phyloP scores from a whole-genome alignment of 768 basidiomycete genomes.

The Amanita fuliginea region DNA sequence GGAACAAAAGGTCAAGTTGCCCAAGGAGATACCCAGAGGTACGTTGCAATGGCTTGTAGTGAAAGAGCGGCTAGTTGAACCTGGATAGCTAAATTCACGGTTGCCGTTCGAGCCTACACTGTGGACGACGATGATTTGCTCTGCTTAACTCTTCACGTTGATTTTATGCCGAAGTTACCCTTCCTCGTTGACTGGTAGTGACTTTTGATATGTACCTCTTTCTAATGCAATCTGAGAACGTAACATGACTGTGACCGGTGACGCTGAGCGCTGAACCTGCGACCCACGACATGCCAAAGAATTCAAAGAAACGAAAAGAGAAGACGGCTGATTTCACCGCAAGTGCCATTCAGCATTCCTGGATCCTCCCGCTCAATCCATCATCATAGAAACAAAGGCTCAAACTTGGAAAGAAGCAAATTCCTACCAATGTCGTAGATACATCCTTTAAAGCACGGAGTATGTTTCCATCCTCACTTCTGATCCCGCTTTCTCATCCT shows the following conservation, averaged over 20 bases:
- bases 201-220: not conserved
- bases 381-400: conserved; percentile 80
- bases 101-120: conserved; percentile 62
- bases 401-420: conserved; percentile 90
- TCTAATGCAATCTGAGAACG: too few species aligned
- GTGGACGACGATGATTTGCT: conserved; percentile 62
- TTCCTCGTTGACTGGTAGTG: conserved; percentile 11
- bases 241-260: not conserved
- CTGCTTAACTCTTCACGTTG: conserved; percentile 70
- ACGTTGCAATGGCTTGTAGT: not conserved
- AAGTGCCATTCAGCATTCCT: conserved; percentile 9
- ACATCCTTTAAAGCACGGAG: conserved; percentile 94
- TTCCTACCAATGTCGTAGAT: conserved; percentile 77
- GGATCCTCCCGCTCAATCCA: conserved; percentile 3
- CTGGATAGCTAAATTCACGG: conserved; percentile 67
- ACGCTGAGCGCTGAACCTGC: too few species aligned
- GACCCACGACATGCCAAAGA: not conserved
- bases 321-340: conserved; percentile 85
- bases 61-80: conserved; percentile 4
- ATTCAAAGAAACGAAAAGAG: conserved; percentile 87
- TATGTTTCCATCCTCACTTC: conserved; percentile 27
- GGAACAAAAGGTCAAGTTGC: conserved; percentile 74
- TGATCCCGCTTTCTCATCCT: conserved; percentile 7
- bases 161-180: conserved; percentile 44
- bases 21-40: conserved; percentile 86